Evolutionary conservation across 192 early-diverging fungal genomes (phyloP).

Genomic region (Gamsiella multidivaricata): DNA sequence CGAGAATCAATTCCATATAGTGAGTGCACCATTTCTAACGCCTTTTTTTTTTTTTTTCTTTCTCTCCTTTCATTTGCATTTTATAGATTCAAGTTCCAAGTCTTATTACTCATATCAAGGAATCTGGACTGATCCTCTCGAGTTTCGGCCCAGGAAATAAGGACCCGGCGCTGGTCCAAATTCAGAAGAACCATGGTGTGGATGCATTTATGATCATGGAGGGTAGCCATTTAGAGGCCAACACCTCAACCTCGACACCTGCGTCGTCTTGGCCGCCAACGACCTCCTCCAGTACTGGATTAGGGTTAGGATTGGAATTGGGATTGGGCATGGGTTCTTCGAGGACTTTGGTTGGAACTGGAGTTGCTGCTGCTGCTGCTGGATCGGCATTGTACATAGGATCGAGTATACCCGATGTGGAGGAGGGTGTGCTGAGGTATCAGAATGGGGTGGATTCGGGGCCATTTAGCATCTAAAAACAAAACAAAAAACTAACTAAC

Average conservation of each 20-base stretch:
- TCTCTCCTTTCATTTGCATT: neutral
- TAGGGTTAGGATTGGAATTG: neutral
- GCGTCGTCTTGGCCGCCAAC: neutral
- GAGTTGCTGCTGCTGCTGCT: constrained; percentile 11
- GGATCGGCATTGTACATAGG: constrained; percentile 47
- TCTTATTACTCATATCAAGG: constrained; percentile 92
- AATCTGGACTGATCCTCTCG: constrained; percentile 89
- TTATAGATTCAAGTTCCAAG: constrained; percentile 88
- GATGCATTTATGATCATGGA: constrained; percentile 85
- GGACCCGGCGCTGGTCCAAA: constrained; percentile 64
- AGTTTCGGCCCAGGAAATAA: constrained; percentile 90
- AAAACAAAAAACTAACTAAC: no score
- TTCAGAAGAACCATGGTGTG: constrained; percentile 87
- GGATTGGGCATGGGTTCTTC: neutral
- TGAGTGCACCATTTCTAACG: neutral
- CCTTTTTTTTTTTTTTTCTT: neutral
- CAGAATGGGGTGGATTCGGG: constrained; percentile 53
- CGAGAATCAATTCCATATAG: no score
- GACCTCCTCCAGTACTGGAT: constrained; percentile 8
- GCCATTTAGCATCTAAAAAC: constrained; percentile 19
- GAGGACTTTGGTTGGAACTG: neutral
- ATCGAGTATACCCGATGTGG: constrained; percentile 36
- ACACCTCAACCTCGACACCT: neutral
- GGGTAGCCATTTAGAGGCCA: neutral
- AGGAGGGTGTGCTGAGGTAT: constrained; percentile 51